Evolutionary conservation across 2,329 filamentous ascomycete species (phyloP), one percentile per base, ranked within the genome.

Genomic region (Aspergillus sp.): DNA sequence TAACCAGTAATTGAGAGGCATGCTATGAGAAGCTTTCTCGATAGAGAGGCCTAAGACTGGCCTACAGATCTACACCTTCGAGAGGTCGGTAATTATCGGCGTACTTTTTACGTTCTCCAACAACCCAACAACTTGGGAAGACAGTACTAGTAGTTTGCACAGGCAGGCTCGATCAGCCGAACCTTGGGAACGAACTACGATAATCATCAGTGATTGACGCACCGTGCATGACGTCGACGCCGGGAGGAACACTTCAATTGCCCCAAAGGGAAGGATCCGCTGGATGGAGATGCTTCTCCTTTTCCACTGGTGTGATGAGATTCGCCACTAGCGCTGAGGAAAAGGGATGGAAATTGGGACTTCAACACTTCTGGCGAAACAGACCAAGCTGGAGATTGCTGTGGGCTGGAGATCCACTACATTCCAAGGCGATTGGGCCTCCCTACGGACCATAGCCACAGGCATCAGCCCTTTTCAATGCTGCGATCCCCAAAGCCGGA

Each of bases 201-300:
- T 41, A 30, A 26, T 47, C 26, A 6, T 39, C 30, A 6, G 41
- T 7, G n/a, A 45, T 39, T 42, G 59, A 65, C 62, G 60, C 59
- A 62, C 60, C 53, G 60, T 60, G 56, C 62, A 65, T 65, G 63
- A 65, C 63, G 61, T 65, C 47, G 60, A 47, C 44, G 42, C 26
- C 39, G n/a, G 18, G 48, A 24, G 34, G n/a, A 53, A 22, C 32
- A 32, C 18, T 43, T 26, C 30, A n/a, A 42, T 53, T 44, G 17
- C 50, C 53, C 22, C 18, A 57, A 55, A 34, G n/a, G 60, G 45
- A 32, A 62, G 42, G 49, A 58, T 55, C 60, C 42, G 43, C 43
- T 30, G 24, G 24, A 24, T 24, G 24, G 24, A 24, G 24, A 30
- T 30, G 26, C 26, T 30, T 64, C 58, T 60, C 58, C 53, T 57